Base-by-base conservation (phyloP, 2,329 filamentous ascomycete genomes). In the Colletotrichum viniferum region DNA sequence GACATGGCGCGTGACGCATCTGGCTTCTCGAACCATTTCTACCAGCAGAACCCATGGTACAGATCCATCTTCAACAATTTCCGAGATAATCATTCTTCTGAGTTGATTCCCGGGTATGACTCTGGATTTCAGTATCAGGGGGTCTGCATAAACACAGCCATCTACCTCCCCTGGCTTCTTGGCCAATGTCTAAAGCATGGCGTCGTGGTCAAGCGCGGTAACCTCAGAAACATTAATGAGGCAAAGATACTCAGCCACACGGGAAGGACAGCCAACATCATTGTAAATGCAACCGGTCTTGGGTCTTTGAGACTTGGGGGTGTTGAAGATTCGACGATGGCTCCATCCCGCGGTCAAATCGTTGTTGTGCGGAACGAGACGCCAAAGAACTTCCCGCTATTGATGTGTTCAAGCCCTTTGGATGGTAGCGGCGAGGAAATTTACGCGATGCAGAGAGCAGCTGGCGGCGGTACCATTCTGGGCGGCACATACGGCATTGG, bases 401-500 rank as follows among this genome's bases (percentile, higher is more conserved):
- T 48, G 9, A 48, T 48, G 38, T 48, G 38, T 1, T 95, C 93
- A 10, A 94, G 94, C 56, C 94, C 92, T 1, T 93, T 95, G 66
- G 94, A 97, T 79, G 93, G 91, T 3, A 86, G 88, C 0, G 92
- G 93, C 34, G 96, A 98, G 83, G 86, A 93, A 5, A 86, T 90
- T 73, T 98, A 98, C 82, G 89, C 94, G 62, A 98, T 98, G 96
- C 92, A 92, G 80, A 90, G 96, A 32, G 94, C 96, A 2, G 90
- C 89, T 0, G 90, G 90, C 18, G 96, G 96, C 24, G 96, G 96
- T 13, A 97, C 95, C 0, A 89, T 98, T 55, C 86, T 98, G 3
- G 96, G 96, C n/a, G 96, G 96, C 3, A 96, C 93, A 63, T 94
- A 97, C 80, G 93, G 96, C 82, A 91, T 93, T 79, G 90, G 92